A percentile compares a stretch with the other conserved stretches of the same genome.
Evolutionary conservation across 2,329 filamentous ascomycete species (phyloP).

Genomic region (Corynespora cassiicola): DNA sequence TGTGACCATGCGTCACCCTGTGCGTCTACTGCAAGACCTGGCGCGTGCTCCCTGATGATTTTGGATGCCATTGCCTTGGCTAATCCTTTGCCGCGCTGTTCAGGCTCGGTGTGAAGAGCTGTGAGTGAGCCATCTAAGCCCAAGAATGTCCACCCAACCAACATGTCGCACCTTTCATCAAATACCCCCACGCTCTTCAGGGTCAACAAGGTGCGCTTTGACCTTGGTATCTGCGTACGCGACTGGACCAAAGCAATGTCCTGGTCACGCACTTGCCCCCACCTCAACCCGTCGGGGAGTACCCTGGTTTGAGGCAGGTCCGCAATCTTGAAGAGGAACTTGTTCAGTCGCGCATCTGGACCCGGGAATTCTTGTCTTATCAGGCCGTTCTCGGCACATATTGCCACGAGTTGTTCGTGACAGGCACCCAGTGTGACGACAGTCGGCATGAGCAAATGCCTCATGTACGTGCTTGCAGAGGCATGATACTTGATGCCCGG

Average conservation of each 20-base stretch:
- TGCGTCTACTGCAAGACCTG: conserved; percentile 36
- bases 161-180: conserved; percentile 52
- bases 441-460: conserved; percentile 37
- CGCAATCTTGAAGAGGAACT: conserved; percentile 63
- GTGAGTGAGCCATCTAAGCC: conserved; percentile 68
- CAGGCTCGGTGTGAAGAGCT: conserved; percentile 65
- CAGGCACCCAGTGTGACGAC: conserved; percentile 55
- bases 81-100: conserved; percentile 67
- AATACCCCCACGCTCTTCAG: conserved; percentile 50
- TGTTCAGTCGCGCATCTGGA: conserved; percentile 48
- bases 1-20: conserved; percentile 60
- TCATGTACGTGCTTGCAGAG: conserved; percentile 31
- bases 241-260: conserved; percentile 63
- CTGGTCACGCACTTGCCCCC: conserved; percentile 58
- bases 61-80: conserved; percentile 67
- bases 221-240: conserved; percentile 60
- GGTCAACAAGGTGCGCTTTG: conserved; percentile 53
- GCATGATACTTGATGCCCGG: conserved; percentile 23
- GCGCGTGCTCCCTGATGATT: conserved; percentile 58
- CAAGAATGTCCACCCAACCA: conserved; percentile 70
- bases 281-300: conserved; percentile 59
- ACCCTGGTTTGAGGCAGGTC: conserved; percentile 51
- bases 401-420: conserved; percentile 37
- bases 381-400: conserved; percentile 27
- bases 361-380: conserved; percentile 39